Percentiles rank a stretch among this genome's conserved stretches.
Conservation (phyloP, 805 yeast species). For the Debaryomyces maramus region DNA sequence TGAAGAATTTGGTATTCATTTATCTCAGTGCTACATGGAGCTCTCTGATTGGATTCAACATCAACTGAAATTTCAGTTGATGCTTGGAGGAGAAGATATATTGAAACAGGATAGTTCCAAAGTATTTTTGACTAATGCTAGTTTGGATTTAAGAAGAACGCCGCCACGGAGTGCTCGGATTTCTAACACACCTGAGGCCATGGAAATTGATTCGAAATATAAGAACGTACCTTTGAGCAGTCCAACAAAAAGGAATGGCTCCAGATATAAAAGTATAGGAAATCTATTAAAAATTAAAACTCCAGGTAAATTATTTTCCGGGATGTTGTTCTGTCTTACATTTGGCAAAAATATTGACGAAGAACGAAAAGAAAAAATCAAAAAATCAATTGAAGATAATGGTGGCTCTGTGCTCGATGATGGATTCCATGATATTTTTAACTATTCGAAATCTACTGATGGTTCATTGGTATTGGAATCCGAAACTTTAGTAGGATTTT, state of each 20-base stretch:
- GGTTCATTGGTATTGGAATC: conserved; percentile 10
- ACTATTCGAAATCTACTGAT: conserved; percentile 11
- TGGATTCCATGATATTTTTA: conserved; percentile 32
- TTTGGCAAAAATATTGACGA: conserved; percentile 26
- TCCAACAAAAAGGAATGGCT: conserved; percentile 5
- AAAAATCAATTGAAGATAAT: conserved; percentile 33
- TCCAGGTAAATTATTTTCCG: conserved; percentile 15
- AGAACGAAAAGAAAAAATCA: conserved; percentile 32
- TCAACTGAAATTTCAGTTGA: conserved; percentile 30
- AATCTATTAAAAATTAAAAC: not conserved
- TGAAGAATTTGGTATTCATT: conserved; percentile 21
- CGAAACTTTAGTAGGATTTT: conserved; percentile 20
- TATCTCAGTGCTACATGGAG: conserved; percentile 41
- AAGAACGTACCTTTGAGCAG: conserved; percentile 7
- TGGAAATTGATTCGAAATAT: not conserved
- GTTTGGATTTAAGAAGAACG: conserved; percentile 6
- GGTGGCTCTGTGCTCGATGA: conserved; percentile 44
- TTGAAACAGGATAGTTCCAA: conserved; percentile 8
- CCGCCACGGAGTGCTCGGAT: conserved; percentile 9
- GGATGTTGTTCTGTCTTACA: conserved; percentile 37
- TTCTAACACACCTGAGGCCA: not conserved
- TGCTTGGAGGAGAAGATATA: conserved; percentile 19
- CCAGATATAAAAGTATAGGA: not conserved
- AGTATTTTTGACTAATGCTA: not conserved
- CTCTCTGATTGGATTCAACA: conserved; percentile 39